Base-by-base conservation (phyloP, 2,329 filamentous ascomycete species). In the Amauroascus niger region DNA sequence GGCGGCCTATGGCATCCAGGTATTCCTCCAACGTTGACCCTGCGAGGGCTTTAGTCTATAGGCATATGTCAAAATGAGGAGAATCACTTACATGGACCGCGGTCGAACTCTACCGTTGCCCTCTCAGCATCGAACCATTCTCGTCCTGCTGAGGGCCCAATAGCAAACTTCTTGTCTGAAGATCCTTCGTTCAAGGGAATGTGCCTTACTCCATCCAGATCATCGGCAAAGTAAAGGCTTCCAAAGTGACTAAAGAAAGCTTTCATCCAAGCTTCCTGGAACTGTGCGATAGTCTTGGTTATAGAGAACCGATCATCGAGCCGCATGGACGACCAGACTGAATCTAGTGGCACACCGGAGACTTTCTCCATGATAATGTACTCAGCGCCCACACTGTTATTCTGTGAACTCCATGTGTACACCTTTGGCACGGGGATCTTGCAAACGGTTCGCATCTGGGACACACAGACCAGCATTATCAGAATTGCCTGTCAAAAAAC, bases 61-160 rank as follows among this genome's bases (percentile, higher is more conserved):
- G 22, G 14, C 30, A 43, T 30, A 54, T 33, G 22, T 49, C 13
- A 49, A 14, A 50, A 32, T 26, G 8, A 40, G 35, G 55, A 43
- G 49, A n/a, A n/a, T n/a, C n/a, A 58, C 66, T 65, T 60, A 71
- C 69, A 71, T 57, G 69, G 67, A 22, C 69, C 69, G 61, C 67
- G 56, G 46, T 70, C 64, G 49, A 64, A 64, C 6, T 61, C 40
- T 49, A 71, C 52, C 24, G 44, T 52, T 18, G 52, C 61, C 57
- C 68, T 63, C 5, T 64, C 64, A 47, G 64, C 55, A 55, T 72
- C 67, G 33, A 64, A 50, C 41, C 53, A 64, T 45, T 65, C 61
- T 44, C 69, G 62, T 24, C 62, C 65, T 47, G 62, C 66, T 18
- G 66, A 64, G 3, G 67, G 70, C 8, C 71, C 72, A 44, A 74